Conservation (phyloP, 441 rosid species). For the Populus hybrid region DNA sequence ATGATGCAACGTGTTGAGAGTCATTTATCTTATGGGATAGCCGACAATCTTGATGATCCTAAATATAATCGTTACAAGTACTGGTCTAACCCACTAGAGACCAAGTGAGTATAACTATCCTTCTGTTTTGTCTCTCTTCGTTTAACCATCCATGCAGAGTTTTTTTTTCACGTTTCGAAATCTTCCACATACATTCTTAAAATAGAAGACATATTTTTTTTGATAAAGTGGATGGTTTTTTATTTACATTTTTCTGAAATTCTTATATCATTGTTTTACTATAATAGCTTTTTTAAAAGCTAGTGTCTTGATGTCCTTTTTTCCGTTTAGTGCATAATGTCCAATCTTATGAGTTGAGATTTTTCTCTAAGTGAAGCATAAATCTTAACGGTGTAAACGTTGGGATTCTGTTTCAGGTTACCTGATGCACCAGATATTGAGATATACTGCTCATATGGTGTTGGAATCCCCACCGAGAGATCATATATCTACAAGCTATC, state of each 20-base stretch:
- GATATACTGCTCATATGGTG: slow-evolving; percentile 50
- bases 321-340: no score
- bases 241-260: not conserved
- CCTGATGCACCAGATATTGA: slow-evolving; percentile 60
- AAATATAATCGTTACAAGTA: slow-evolving; percentile 45
- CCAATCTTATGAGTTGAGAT: no score
- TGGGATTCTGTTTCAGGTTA: slow-evolving; percentile 29
- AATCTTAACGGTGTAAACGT: not conserved
- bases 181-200: not conserved
- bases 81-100: slow-evolving; percentile 61
- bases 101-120: slow-evolving; percentile 26
- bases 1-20: slow-evolving; percentile 49
- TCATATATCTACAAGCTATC: slow-evolving; percentile 49
- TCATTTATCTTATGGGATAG: slow-evolving; percentile 60
- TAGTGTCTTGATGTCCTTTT: no score
- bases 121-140: not conserved
- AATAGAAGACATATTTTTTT: not conserved
- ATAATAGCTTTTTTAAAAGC: not conserved
- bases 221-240: not conserved
- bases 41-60: slow-evolving; percentile 47
- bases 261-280: not conserved
- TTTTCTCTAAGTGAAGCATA: no score
- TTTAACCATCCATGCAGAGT: not conserved
- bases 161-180: not conserved
- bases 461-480: slow-evolving; percentile 58